Conservation (phyloP, 2,329 filamentous ascomycete species). For the Penicillium paneum region DNA sequence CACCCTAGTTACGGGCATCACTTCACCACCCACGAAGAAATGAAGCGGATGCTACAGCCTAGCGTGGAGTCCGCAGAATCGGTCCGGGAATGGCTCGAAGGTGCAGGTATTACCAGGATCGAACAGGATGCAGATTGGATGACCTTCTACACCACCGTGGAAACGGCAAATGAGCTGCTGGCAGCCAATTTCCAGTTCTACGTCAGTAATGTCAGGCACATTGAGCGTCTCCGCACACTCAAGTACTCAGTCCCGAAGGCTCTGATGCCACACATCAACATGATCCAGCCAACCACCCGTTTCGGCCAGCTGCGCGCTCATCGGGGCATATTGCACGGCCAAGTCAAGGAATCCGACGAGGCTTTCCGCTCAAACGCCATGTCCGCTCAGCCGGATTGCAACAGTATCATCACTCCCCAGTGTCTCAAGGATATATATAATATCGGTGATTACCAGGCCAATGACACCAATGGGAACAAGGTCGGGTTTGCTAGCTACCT, state of each 20-base stretch:
- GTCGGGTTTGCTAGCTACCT: slow-evolving; percentile 49
- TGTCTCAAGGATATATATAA: slow-evolving; percentile 50
- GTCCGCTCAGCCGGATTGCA: slow-evolving; percentile 35
- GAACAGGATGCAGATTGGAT: slow-evolving; percentile 40
- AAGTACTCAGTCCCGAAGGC: slow-evolving; percentile 40
- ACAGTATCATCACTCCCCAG: slow-evolving; percentile 44
- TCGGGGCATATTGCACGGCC: slow-evolving; percentile 23
- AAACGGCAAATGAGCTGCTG: slow-evolving; percentile 38
- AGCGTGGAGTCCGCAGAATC: slow-evolving; percentile 38
- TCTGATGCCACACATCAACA: slow-evolving; percentile 37
- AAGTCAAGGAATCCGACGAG: slow-evolving; percentile 20
- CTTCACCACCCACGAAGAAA: slow-evolving; percentile 47
- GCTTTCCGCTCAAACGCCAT: slow-evolving; percentile 19
- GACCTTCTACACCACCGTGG: slow-evolving; percentile 37
- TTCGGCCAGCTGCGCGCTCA: slow-evolving; percentile 39
- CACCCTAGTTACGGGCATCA: slow-evolving; percentile 50
- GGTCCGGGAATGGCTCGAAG: slow-evolving; percentile 48
- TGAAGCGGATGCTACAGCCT: slow-evolving; percentile 51
- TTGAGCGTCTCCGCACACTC: slow-evolving; percentile 39
- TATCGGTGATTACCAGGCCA: slow-evolving; percentile 41
- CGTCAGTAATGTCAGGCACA: slow-evolving; percentile 23
- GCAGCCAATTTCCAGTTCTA: slow-evolving; percentile 43
- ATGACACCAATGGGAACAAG: slow-evolving; percentile 36
- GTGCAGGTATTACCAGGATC: slow-evolving; percentile 38
- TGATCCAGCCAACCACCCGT: slow-evolving; percentile 44